Percentiles rank a stretch among this genome's conserved stretches.
phyloP scores from a whole-genome alignment of 75 land plant genomes.

The Selaginella tamariscina region DNA sequence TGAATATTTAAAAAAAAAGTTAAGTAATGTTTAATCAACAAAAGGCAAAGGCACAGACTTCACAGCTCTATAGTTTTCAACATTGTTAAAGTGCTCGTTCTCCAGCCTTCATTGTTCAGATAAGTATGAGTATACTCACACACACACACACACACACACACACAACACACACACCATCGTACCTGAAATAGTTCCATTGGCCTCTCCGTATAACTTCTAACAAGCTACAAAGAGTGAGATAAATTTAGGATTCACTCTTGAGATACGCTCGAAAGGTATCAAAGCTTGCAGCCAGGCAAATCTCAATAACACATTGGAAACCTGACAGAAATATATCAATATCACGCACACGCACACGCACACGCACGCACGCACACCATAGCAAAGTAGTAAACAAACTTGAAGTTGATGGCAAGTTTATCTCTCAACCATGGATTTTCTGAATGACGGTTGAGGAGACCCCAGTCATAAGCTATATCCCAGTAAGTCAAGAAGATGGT shows the following conservation, averaged over 20 bases:
- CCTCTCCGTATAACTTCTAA: conserved; percentile 22
- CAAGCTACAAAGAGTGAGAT: neutral
- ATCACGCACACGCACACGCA: too few species aligned
- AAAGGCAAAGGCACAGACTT: neutral
- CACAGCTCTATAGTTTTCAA: neutral
- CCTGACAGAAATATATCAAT: conserved; percentile 15
- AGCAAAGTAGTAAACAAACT: conserved; percentile 18
- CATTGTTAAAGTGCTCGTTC: conserved; percentile 1
- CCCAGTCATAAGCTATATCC: too few species aligned
- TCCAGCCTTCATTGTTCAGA: too few species aligned
- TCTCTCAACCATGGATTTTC: conserved; percentile 29
- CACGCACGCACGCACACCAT: conserved; percentile 24
- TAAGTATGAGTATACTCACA: too few species aligned
- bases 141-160: too few species aligned
- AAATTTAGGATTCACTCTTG: conserved; percentile 15
- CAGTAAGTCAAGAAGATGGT: conserved; percentile 26
- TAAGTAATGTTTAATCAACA: too few species aligned
- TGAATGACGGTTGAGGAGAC: conserved; percentile 21
- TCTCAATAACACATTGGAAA: conserved; percentile 18
- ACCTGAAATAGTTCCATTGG: conserved; percentile 21
- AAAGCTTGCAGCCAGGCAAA: conserved; percentile 26
- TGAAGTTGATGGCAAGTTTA: conserved; percentile 17
- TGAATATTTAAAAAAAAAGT: too few species aligned
- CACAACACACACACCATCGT: neutral
- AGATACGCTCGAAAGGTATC: conserved; percentile 7